phyloP scores from a whole-genome alignment of 2,329 filamentous ascomycete species.

The Iodosphaeria phyllophila region DNA sequence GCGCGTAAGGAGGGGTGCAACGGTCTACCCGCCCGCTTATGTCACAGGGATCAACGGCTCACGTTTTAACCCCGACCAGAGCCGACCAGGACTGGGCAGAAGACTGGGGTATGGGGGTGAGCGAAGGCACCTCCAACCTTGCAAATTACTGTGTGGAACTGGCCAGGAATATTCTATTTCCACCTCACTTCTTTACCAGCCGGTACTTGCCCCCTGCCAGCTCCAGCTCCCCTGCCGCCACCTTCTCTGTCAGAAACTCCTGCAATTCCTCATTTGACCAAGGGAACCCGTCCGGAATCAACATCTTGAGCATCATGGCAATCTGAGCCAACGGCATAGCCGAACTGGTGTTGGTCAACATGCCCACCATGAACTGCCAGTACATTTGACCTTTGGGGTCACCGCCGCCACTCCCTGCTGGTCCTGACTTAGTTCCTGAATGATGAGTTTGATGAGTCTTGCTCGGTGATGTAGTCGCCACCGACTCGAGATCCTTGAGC shows the following conservation, averaged over 20 bases:
- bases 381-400: slow-evolving; percentile 47
- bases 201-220: slow-evolving; percentile 53
- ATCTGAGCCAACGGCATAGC: slow-evolving; percentile 69
- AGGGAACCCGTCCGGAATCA: slow-evolving; percentile 71
- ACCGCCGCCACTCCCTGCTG: slow-evolving; percentile 39
- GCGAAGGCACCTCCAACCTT: no score
- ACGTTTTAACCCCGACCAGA: no score
- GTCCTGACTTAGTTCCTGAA: no score
- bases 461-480: slow-evolving; percentile 21
- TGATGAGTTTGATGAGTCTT: slow-evolving; percentile 28
- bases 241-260: slow-evolving; percentile 63
- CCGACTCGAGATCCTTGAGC: slow-evolving; percentile 22
- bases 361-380: slow-evolving; percentile 81
- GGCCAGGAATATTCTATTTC: no score
- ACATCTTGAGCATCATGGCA: slow-evolving; percentile 87
- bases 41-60: no score
- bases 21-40: no score
- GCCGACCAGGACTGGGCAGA: no score
- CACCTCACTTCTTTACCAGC: slow-evolving; percentile 35
- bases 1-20: no score
- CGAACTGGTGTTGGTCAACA: slow-evolving; percentile 79
- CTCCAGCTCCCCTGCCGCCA: slow-evolving; percentile 52
- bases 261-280: slow-evolving; percentile 79
- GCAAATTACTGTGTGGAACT: no score
- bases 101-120: no score